A percentile compares a stretch with the other conserved stretches of the same genome.
phyloP scores from a whole-genome alignment of 2,329 filamentous ascomycete genomes.

The Neofusicoccum umdonicola region DNA sequence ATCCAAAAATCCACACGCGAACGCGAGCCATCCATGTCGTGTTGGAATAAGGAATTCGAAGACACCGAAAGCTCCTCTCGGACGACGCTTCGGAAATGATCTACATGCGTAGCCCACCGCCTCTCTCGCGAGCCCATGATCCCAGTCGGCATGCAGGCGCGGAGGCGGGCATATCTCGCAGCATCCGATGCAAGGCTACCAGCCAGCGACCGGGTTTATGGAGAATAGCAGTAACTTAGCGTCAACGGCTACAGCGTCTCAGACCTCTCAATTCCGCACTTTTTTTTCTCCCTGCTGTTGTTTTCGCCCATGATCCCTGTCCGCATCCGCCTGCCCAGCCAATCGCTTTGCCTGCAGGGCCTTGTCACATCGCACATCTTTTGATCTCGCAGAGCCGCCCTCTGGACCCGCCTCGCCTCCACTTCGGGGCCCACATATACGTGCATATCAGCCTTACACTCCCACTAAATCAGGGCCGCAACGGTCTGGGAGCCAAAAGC shows the following conservation, averaged over 20 bases:
- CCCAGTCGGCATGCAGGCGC: neutral
- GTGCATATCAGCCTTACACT: constrained; percentile 4
- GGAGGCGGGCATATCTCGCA: neutral
- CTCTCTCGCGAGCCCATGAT: neutral
- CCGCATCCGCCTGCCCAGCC: neutral
- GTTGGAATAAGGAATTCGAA: neutral
- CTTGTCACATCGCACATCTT: neutral
- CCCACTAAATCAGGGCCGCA: neutral
- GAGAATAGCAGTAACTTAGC: neutral
- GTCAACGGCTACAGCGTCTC: neutral
- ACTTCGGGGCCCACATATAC: neutral
- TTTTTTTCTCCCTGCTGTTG: neutral
- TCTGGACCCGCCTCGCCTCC: neutral
- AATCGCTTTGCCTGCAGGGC: neutral
- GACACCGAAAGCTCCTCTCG: neutral
- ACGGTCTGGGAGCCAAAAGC: neutral
- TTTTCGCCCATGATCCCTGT: neutral
- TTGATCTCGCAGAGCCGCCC: neutral
- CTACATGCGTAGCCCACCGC: too few relatives aligned
- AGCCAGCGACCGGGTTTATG: neutral
- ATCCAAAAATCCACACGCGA: too few relatives aligned
- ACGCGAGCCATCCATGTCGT: neutral
- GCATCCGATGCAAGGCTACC: constrained; percentile 10
- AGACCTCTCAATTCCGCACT: too few relatives aligned
- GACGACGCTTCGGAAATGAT: neutral